Evolutionary conservation across 2,329 filamentous ascomycete species (phyloP).

Genomic region (Fusarium sp.): DNA sequence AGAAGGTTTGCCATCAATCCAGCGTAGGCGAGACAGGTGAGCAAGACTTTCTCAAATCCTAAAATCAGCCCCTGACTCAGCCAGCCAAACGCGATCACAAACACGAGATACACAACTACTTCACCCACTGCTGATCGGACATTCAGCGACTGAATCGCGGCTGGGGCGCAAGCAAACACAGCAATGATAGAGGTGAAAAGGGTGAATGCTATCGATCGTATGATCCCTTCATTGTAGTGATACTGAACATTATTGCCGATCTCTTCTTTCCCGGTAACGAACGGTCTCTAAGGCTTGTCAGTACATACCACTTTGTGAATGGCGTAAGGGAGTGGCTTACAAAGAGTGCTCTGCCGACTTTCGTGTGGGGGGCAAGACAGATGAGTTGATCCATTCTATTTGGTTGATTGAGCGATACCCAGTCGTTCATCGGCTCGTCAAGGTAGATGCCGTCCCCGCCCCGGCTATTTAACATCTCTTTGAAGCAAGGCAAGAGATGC

Average conservation of each 20-base stretch:
- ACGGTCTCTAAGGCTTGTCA: conserved; percentile 1
- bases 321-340: not conserved
- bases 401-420: not conserved
- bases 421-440: conserved; percentile 1
- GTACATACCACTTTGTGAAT: not conserved
- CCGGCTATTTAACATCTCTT: not conserved
- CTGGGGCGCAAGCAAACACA: conserved; percentile 18
- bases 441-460: not conserved
- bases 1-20: conserved; percentile 14
- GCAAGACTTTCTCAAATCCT: conserved; percentile 11
- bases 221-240: not conserved
- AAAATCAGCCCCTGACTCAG: conserved; percentile 2
- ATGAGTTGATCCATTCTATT: conserved; percentile 15
- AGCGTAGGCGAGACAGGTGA: conserved; percentile 8
- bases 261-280: not conserved
- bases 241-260: not conserved
- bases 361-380: not conserved
- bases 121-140: conserved; percentile 11
- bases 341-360: not conserved
- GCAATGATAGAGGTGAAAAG: conserved; percentile 2
- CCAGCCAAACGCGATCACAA: conserved; percentile 24
- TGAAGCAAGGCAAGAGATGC: not conserved
- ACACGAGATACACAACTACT: conserved; percentile 20
- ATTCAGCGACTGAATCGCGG: conserved; percentile 22
- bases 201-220: not conserved